phyloP scores from a whole-genome alignment of 805 yeast genomes.

The Lipomyces sp. region DNA sequence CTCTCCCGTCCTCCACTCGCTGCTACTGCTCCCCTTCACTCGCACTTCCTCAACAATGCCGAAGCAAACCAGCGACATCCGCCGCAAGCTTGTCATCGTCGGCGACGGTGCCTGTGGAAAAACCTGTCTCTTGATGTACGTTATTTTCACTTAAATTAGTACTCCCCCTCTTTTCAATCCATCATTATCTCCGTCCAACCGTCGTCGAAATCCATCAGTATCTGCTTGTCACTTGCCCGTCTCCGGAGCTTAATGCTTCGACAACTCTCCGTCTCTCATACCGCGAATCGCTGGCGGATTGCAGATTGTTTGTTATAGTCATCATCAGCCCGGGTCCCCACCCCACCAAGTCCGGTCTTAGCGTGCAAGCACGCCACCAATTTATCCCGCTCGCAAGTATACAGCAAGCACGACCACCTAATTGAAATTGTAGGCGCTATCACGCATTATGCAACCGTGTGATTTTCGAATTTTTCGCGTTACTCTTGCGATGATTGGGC shows the following conservation, averaged over 20 bases:
- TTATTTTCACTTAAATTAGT: constrained; percentile 7
- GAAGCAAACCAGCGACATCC: constrained; percentile 37
- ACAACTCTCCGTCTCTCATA: constrained; percentile 5
- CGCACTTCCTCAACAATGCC: constrained; percentile 20
- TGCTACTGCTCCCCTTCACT: neutral
- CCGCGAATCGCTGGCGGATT: neutral
- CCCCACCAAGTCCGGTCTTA: too few relatives aligned
- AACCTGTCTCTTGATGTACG: constrained; percentile 77
- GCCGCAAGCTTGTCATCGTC: constrained; percentile 79
- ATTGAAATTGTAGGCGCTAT: neutral
- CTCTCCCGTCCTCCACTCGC: neutral
- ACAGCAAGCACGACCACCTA: neutral
- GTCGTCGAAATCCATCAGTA: neutral
- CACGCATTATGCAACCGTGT: neutral
- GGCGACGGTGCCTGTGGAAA: constrained; percentile 99
- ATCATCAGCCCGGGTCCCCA: neutral
- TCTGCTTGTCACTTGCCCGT: neutral
- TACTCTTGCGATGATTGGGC: neutral
- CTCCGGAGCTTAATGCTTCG: neutral
- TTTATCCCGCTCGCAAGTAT: neutral
- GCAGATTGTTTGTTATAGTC: neutral
- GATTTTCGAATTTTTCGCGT: neutral
- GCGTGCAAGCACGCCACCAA: neutral
- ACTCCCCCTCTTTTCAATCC: neutral
- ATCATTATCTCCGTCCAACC: neutral